Conservation (phyloP, 2,329 filamentous ascomycete species). For the Macrophomina tecta region DNA sequence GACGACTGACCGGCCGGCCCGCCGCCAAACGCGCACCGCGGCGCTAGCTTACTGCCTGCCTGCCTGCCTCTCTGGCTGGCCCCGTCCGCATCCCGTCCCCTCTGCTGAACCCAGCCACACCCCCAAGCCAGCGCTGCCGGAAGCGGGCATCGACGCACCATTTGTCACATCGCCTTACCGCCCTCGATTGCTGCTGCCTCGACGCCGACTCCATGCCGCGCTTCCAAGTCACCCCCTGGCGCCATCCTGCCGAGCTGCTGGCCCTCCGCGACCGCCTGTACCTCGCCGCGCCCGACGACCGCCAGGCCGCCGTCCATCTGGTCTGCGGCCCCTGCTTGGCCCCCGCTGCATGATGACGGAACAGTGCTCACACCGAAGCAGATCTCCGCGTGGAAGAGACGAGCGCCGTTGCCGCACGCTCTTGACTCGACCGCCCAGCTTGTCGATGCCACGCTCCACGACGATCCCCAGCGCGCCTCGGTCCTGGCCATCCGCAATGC, state of each 20-base stretch:
- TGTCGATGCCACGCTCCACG: conserved; percentile 70
- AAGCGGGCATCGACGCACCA: conserved; percentile 1
- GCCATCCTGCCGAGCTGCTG: conserved; percentile 69
- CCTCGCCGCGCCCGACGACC: conserved; percentile 35
- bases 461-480: conserved; percentile 56
- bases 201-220: conserved; percentile 52
- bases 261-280: conserved; percentile 71
- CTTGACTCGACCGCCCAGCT: conserved; percentile 80
- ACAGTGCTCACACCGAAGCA: conserved; percentile 18
- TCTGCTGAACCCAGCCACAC: conserved; percentile 1
- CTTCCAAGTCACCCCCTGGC: conserved; percentile 78
- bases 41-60: not conserved
- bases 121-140: not conserved
- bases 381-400: conserved; percentile 28
- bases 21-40: not conserved
- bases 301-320: conserved; percentile 46
- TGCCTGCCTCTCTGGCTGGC: not conserved
- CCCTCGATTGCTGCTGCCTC: conserved; percentile 7
- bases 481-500: conserved; percentile 69
- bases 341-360: conserved; percentile 24
- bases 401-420: conserved; percentile 68
- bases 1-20: conserved; percentile 9
- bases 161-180: conserved; percentile 21
- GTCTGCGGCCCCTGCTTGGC: conserved; percentile 36
- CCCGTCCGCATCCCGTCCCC: not conserved